These are phyloP conservation scores for Kodamaea suecica DNA, from an alignment of 1,139 yeast genomes.

Conservation along the genomic window DNA sequence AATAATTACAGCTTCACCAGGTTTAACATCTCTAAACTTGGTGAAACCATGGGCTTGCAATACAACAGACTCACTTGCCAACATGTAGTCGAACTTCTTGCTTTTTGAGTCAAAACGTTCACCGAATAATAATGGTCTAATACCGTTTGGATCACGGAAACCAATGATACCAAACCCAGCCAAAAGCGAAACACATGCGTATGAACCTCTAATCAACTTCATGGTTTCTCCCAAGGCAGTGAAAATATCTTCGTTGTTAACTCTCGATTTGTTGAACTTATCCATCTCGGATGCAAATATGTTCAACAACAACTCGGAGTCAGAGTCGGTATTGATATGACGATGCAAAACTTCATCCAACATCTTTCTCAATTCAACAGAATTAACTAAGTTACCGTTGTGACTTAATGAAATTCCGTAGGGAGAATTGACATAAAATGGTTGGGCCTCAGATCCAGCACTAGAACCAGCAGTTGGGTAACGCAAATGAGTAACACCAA, in stretches of 20 bases:
- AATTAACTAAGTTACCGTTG: constrained; percentile 92
- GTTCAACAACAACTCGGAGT: constrained; percentile 84
- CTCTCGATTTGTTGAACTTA: constrained; percentile 88
- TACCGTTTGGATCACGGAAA: constrained; percentile 95
- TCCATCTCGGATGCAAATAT: constrained; percentile 90
- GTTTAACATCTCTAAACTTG: constrained; percentile 75
- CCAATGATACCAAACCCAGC: constrained; percentile 97
- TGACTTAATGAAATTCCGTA: constrained; percentile 89
- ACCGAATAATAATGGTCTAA: constrained; percentile 86
- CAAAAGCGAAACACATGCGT: constrained; percentile 90
- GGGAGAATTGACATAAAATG: constrained; percentile 96
- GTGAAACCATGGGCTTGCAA: constrained; percentile 88
- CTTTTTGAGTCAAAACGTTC: constrained; percentile 70
- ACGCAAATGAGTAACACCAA: constrained; percentile 94
- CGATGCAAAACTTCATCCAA: constrained; percentile 94
- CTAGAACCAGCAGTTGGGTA: constrained; percentile 99
- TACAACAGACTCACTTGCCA: constrained; percentile 94
- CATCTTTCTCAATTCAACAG: constrained; percentile 68
- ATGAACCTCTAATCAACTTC: constrained; percentile 84
- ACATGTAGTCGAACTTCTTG: constrained; percentile 76
- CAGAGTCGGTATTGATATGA: constrained; percentile 95
- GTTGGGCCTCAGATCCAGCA: constrained; percentile 97
- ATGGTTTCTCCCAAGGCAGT: constrained; percentile 81
- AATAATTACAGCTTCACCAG: constrained; percentile 96
- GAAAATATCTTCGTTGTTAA: constrained; percentile 86